Conservation (phyloP, 75 land plant species). For the Isoetes taiwanensis region DNA sequence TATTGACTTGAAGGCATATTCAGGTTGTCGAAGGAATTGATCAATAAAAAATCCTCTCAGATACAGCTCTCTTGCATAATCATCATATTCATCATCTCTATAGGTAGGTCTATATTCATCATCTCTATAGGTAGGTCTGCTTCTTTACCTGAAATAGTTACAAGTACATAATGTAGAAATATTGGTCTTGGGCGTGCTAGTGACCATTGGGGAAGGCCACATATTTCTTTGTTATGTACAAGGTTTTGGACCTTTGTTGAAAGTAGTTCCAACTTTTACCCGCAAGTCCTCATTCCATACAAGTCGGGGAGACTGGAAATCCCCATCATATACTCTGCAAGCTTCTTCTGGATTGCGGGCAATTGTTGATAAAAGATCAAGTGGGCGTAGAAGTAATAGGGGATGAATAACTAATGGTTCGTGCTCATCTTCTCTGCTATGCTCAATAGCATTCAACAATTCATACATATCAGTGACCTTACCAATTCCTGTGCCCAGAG, state of each 20-base stretch:
- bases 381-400: slow-evolving; percentile 18
- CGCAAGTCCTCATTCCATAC: slow-evolving; percentile 32
- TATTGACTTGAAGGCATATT: slow-evolving; percentile 25
- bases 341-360: slow-evolving; percentile 33
- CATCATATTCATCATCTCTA: slow-evolving; percentile 19
- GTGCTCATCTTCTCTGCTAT: not conserved
- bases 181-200: slow-evolving; percentile 10
- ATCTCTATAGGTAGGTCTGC: too few relatives aligned
- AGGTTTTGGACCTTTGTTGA: slow-evolving; percentile 14
- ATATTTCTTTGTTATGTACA: slow-evolving; percentile 6
- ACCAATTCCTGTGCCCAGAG: slow-evolving; percentile 21
- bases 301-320: slow-evolving; percentile 20
- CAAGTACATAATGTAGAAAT: slow-evolving; percentile 24
- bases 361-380: slow-evolving; percentile 28
- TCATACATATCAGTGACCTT: slow-evolving; percentile 43
- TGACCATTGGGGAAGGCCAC: slow-evolving; percentile 21
- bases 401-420: slow-evolving; percentile 19
- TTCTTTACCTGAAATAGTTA: slow-evolving; percentile 10
- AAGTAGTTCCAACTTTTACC: slow-evolving; percentile 14
- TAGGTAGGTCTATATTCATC: slow-evolving; percentile 21
- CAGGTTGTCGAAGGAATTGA: slow-evolving; percentile 31
- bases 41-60: slow-evolving; percentile 38
- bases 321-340: slow-evolving; percentile 24
- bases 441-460: slow-evolving; percentile 28
- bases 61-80: slow-evolving; percentile 32